Evolutionary conservation across 108 stramenopile genomes (phyloP).

Genomic region (Stephanodiscus triporus): DNA sequence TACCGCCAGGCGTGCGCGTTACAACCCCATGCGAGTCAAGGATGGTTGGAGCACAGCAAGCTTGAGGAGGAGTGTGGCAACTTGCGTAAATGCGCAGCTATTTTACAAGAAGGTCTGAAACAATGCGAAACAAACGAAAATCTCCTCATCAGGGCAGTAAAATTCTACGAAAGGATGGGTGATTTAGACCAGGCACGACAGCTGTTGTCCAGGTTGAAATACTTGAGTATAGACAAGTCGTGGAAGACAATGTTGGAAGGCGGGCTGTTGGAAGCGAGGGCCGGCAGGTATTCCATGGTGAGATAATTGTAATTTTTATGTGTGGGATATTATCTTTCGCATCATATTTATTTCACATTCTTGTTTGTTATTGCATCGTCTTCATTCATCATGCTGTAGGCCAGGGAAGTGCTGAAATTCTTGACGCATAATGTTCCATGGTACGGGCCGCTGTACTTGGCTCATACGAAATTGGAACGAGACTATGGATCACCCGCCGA

Average conservation of each 20-base stretch:
- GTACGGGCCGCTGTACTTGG: conserved; percentile 97
- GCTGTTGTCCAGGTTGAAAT: conserved; percentile 86
- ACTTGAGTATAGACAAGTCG: conserved; percentile 87
- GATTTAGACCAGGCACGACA: conserved; percentile 75
- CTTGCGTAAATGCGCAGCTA: conserved; percentile 62
- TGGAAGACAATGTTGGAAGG: conserved; percentile 98
- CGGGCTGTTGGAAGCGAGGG: conserved; percentile 92
- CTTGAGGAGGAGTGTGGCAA: conserved; percentile 96
- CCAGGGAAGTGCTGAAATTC: conserved; percentile 73
- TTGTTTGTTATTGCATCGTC: background rate
- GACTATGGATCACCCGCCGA: conserved; percentile 73
- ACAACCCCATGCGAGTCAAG: conserved; percentile 89
- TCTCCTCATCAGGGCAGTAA: conserved; percentile 86
- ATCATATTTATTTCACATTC: background rate
- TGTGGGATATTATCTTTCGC: conserved; percentile 9
- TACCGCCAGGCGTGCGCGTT: conserved; percentile 84
- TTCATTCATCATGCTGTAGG: conserved; percentile 2
- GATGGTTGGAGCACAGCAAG: conserved; percentile 97
- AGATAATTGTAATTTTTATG: conserved; percentile 62
- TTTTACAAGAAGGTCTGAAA: conserved; percentile 76
- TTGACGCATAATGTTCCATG: conserved; percentile 94
- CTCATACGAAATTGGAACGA: conserved; percentile 92
- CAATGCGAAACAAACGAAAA: conserved; percentile 86
- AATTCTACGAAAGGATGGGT: conserved; percentile 89
- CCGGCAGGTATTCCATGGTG: conserved; percentile 88